Conservation (phyloP, 2,329 filamentous ascomycete species). For the Penicillium verrucosum region DNA sequence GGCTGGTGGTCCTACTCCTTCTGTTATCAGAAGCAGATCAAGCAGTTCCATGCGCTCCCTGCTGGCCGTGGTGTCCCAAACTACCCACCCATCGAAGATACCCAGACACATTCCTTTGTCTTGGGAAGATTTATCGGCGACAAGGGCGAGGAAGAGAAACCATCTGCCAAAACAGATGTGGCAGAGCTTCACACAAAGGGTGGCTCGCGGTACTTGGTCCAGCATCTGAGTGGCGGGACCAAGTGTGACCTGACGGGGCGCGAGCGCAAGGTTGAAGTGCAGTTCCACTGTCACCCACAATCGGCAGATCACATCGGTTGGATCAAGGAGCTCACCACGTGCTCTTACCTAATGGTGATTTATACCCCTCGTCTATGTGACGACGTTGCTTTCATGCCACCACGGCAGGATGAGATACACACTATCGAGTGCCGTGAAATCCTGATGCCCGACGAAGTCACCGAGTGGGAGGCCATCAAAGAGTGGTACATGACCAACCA, state of each 20-base stretch:
- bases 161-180: conserved; percentile 36
- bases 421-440: conserved; percentile 73
- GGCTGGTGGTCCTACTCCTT: conserved; percentile 98
- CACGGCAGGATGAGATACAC: conserved; percentile 72
- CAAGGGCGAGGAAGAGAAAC: conserved; percentile 32
- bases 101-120: conserved; percentile 70
- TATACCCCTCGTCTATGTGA: conserved; percentile 85
- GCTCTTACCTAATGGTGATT: conserved; percentile 88
- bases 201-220: conserved; percentile 80
- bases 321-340: conserved; percentile 91
- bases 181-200: conserved; percentile 76
- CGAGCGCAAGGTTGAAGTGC: conserved; percentile 76
- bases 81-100: conserved; percentile 73
- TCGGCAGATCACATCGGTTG: conserved; percentile 74
- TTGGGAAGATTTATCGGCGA: conserved; percentile 58
- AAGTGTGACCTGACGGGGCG: conserved; percentile 81
- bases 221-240: conserved; percentile 75
- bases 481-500: conserved; percentile 32
- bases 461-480: conserved; percentile 46
- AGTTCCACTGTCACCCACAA: conserved; percentile 75
- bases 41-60: conserved; percentile 83
- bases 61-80: conserved; percentile 63
- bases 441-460: conserved; percentile 55
- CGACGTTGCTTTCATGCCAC: conserved; percentile 81
- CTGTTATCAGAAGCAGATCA: conserved; percentile 82